Conservation (phyloP, 2,329 filamentous ascomycete genomes). For the Claviceps capensis region DNA sequence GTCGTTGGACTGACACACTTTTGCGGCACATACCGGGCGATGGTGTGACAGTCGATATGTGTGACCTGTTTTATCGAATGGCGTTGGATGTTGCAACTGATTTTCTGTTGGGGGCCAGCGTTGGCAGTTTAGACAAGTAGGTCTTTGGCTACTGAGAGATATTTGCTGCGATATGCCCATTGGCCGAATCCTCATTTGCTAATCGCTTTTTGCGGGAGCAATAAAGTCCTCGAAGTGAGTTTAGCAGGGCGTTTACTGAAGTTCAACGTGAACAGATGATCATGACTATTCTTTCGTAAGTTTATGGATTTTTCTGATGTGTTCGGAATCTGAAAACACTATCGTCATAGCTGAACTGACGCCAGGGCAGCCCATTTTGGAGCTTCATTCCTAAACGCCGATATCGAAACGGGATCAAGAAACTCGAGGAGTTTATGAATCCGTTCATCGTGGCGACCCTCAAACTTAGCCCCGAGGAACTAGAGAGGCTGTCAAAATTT, state of each 20-base stretch:
- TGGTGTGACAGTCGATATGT: conserved; percentile 1
- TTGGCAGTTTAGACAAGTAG: conserved; percentile 20
- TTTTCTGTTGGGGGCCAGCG: not conserved
- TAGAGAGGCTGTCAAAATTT: conserved; percentile 53
- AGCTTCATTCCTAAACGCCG: conserved; percentile 46
- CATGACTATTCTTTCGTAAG: conserved; percentile 10
- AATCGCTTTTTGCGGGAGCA: not conserved
- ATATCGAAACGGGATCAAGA: conserved; percentile 51
- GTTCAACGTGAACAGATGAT: conserved; percentile 56
- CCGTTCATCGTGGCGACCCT: conserved; percentile 66
- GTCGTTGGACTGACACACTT: conserved; percentile 21
- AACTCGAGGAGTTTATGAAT: conserved; percentile 64
- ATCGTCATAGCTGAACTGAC: not conserved
- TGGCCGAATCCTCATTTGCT: not conserved
- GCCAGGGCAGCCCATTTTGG: conserved; percentile 42
- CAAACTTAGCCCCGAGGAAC: conserved; percentile 52
- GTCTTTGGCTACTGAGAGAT: not conserved
- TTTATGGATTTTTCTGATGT: not conserved
- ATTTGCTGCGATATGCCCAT: not conserved
- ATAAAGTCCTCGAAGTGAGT: conserved; percentile 39
- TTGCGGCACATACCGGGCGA: not conserved
- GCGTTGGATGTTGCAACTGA: not conserved
- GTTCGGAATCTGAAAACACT: not conserved
- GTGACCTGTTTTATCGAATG: not conserved
- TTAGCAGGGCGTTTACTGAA: conserved; percentile 70